These are phyloP conservation scores for Neonectria punicea DNA, from an alignment of 2,329 filamentous ascomycete genomes.

Conservation along the genomic window DNA sequence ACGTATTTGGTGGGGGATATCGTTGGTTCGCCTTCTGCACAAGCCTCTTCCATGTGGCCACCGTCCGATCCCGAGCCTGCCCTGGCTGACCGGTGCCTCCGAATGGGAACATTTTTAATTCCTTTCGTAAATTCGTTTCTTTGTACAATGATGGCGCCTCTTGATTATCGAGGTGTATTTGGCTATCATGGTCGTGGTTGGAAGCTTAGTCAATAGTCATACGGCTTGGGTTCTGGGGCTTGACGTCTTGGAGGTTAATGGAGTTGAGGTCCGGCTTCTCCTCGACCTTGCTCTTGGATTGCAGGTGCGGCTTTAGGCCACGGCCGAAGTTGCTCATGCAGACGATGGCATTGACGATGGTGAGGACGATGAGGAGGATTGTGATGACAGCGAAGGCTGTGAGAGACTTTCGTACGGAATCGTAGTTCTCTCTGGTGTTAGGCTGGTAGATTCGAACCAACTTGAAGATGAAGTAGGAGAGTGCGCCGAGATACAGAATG, in stretches of 20 bases:
- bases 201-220: constrained; percentile 69
- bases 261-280: constrained; percentile 68
- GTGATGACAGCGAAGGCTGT: constrained; percentile 96
- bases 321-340: constrained; percentile 92
- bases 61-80: constrained; percentile 43
- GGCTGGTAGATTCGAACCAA: constrained; percentile 92
- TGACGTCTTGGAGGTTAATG: constrained; percentile 66
- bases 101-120: constrained; percentile 36
- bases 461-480: constrained; percentile 98
- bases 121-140: constrained; percentile 51
- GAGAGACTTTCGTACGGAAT: constrained; percentile 83
- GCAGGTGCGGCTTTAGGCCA: constrained; percentile 88
- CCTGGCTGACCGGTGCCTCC: constrained; percentile 43
- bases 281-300: constrained; percentile 59
- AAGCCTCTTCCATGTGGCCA: constrained; percentile 39
- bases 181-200: constrained; percentile 22
- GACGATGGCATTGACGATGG: constrained; percentile 85
- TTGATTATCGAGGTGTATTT: constrained; percentile 1
- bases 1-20: constrained; percentile 41
- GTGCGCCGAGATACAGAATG: constrained; percentile 85
- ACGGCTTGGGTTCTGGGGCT: constrained; percentile 63
- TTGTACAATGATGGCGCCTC: constrained; percentile 43
- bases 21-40: constrained; percentile 43
- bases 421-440: constrained; percentile 69
- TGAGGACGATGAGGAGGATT: constrained; percentile 86